phyloP scores from a whole-genome alignment of 768 basidiomycete genomes.

The Candolleomyces eurysporus region DNA sequence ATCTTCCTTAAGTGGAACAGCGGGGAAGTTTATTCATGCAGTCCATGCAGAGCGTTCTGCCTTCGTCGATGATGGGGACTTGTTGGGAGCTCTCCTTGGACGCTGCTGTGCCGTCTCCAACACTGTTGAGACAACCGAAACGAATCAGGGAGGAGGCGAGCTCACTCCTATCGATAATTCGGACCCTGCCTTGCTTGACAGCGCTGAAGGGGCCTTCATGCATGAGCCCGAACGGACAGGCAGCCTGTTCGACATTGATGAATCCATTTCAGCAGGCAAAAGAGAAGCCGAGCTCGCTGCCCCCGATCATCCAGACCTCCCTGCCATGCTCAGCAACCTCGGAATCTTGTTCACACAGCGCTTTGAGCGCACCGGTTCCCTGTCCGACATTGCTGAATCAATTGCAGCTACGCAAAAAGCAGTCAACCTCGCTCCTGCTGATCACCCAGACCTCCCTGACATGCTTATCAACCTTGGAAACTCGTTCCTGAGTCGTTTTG shows the following conservation, averaged over 20 bases:
- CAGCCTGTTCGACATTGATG: constrained; percentile 5
- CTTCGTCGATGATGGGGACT: not conserved
- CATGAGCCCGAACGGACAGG: constrained; percentile 22
- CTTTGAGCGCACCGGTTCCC: not conserved
- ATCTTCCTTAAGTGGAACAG: not conserved
- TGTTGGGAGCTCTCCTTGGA: not conserved
- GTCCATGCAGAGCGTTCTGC: not conserved
- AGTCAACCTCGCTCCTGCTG: not conserved
- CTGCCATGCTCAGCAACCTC: not conserved
- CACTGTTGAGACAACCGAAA: constrained; percentile 14
- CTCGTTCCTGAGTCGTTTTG: not conserved
- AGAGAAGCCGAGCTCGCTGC: constrained; percentile 14
- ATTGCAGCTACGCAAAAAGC: not conserved
- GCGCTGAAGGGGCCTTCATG: constrained; percentile 11
- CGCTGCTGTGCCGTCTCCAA: not conserved
- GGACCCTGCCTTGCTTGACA: not conserved
- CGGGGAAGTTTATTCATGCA: not conserved
- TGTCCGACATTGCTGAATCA: not conserved
- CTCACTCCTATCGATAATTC: constrained; percentile 17
- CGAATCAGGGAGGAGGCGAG: constrained; percentile 17
- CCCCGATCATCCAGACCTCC: constrained; percentile 3
- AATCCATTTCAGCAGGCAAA: constrained; percentile 6
- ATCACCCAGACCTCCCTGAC: not conserved
- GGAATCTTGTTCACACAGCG: not conserved
- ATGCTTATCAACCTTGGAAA: not conserved